These are phyloP conservation scores for Inosperma sp. DNA, from an alignment of 768 basidiomycete genomes.

Conservation along the genomic window DNA sequence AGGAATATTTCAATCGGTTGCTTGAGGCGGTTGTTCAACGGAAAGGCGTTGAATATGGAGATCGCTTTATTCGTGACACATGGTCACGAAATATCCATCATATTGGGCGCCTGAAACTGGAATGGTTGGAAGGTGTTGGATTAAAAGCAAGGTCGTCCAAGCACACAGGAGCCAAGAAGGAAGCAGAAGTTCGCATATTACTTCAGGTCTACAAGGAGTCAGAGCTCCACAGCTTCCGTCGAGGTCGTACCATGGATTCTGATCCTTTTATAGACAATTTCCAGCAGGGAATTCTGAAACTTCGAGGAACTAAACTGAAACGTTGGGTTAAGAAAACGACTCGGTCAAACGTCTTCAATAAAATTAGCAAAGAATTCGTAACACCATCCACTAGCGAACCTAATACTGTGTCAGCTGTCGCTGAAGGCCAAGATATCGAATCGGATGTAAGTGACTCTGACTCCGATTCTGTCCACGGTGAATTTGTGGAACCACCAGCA, in stretches of 20 bases:
- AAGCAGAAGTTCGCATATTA: constrained; percentile 18
- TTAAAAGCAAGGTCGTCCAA: constrained; percentile 16
- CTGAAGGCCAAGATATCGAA: too few relatives aligned
- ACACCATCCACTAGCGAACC: too few relatives aligned
- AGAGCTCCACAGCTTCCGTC: constrained; percentile 20
- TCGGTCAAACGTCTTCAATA: background rate
- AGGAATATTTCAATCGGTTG: constrained; percentile 33
- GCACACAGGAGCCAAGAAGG: constrained; percentile 22
- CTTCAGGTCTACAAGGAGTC: constrained; percentile 15
- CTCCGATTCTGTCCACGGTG: too few relatives aligned
- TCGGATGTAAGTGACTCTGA: too few relatives aligned
- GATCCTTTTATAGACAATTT: constrained; percentile 17
- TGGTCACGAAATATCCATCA: constrained; percentile 30
- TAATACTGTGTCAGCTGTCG: too few relatives aligned
- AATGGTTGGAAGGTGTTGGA: constrained; percentile 22
- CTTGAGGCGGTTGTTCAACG: constrained; percentile 27
- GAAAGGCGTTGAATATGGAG: constrained; percentile 28
- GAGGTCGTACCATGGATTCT: constrained; percentile 15
- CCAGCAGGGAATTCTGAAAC: constrained; percentile 10
- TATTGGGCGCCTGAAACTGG: constrained; percentile 29
- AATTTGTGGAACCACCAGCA: too few relatives aligned
- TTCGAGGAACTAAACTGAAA: constrained; percentile 12
- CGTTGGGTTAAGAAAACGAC: constrained; percentile 5
- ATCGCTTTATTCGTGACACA: constrained; percentile 24
- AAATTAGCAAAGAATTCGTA: too few relatives aligned